A percentile compares a stretch with the other conserved stretches of the same genome.
These are phyloP conservation scores for Martiniozyma asiatica DNA, from an alignment of 1,139 yeast species.

Conservation along the genomic window DNA sequence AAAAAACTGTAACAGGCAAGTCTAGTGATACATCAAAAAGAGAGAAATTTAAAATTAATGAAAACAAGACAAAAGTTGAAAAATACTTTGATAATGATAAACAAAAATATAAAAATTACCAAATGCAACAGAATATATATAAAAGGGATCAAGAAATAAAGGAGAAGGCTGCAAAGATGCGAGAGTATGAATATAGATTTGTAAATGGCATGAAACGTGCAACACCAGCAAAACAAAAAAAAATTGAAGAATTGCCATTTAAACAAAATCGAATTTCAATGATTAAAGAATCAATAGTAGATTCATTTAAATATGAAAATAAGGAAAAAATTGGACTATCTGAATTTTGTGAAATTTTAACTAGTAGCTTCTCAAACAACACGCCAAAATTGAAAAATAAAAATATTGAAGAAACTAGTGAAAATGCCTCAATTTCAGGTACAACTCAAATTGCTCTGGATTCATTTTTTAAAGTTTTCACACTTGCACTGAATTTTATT, in stretches of 20 bases:
- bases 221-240: neutral
- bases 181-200: conserved; percentile 10
- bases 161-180: conserved; percentile 4
- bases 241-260: neutral
- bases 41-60: neutral
- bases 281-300: neutral
- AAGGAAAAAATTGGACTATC: too few species aligned
- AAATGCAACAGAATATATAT: neutral
- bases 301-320: neutral
- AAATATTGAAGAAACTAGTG: too few species aligned
- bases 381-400: too few species aligned
- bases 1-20: too few species aligned
- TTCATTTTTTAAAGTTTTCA: too few species aligned
- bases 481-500: too few species aligned
- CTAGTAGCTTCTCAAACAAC: too few species aligned
- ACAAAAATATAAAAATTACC: neutral
- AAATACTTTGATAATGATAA: neutral
- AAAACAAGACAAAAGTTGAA: neutral
- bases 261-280: neutral
- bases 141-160: conserved; percentile 6
- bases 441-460: too few species aligned
- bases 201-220: conserved; percentile 10
- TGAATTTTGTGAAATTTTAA: too few species aligned
- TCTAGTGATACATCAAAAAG: too few species aligned
- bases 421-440: too few species aligned